Percentiles rank a stretch among this genome's conserved stretches.
Conservation (phyloP, 768 basidiomycete genomes). For the Pleurotus djamor region DNA sequence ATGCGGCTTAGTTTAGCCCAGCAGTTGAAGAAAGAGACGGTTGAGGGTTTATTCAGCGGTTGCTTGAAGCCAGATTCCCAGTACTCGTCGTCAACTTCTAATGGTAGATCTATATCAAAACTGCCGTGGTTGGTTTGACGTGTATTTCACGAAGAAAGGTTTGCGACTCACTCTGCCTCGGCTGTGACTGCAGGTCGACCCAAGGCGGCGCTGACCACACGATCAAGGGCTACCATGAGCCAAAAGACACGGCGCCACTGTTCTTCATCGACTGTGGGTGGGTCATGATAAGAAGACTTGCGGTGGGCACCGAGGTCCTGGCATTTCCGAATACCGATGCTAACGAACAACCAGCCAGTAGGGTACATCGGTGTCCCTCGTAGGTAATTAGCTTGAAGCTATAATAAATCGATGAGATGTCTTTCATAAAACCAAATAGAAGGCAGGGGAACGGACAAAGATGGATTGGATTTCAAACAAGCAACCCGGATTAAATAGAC, state of each 20-base stretch:
- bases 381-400: conserved; percentile 58
- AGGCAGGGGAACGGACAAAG: conserved; percentile 32
- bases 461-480: conserved; percentile 65
- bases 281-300: conserved; percentile 49
- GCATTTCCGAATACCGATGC: conserved; percentile 56
- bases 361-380: conserved; percentile 46
- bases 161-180: conserved; percentile 62
- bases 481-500: conserved; percentile 52
- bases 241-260: conserved; percentile 82
- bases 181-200: conserved; percentile 56
- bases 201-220: conserved; percentile 46
- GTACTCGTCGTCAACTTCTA: conserved; percentile 81
- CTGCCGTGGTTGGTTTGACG: conserved; percentile 30
- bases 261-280: conserved; percentile 56
- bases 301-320: conserved; percentile 80
- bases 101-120: conserved; percentile 79
- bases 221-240: conserved; percentile 62
- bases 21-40: conserved; percentile 49
- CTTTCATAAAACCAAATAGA: neutral
- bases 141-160: neutral
- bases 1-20: conserved; percentile 62
- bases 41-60: conserved; percentile 56
- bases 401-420: conserved; percentile 8
- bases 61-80: conserved; percentile 73
- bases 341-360: conserved; percentile 52